Evolutionary conservation across 345 rosid species (phyloP), one percentile per base, ranked within the genome.

Genomic region (Cardiospermum halicacabum): DNA sequence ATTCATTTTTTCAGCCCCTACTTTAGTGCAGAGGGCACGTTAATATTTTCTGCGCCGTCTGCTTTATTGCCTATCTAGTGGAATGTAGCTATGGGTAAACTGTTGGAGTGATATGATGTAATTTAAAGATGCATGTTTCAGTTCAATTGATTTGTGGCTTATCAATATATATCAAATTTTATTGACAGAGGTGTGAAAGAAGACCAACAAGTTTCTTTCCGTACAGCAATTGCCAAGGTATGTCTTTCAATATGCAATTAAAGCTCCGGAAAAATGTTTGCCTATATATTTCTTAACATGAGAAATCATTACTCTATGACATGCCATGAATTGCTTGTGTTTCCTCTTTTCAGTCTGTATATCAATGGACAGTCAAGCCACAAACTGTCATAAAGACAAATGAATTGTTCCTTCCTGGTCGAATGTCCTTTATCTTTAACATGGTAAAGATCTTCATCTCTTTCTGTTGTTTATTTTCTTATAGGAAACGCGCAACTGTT

Each of bases 401-500:
- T 75, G 97, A 94, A 79, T 81, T 94, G 92, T 94, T 94, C 77
- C 92, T 91, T 69, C 97, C 97, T 13, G 99, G 99, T 53, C 84
- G 94, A 71, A 88, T 94, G 86, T 65, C 96, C 60, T 89, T 89
- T 79, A 84, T 92, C 51, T 92, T 69, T 73, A 91, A 82, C 83
- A 82, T 81, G 92, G 98, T 92, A 74, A 68, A 78, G 22, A 43
- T 25, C 45, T 39, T 65, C 6, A 9, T 15, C 12, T 1, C 19
- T 18, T 53, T 53, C 36, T 68, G 25, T 51, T 53, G 25, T 51
- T 53, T 68, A 31, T 60, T 36, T 31, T 24, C 56, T 26, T 40
- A 10, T 11, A 22, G 49, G 18, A 53, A 7, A 53, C 13, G 0
- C 22, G 16, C 56, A 24, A 25, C 1, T 70, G 60, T 50, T 57